Evolutionary conservation across 352 stramenopile species (phyloP), one percentile per base, ranked within the genome.

Genomic region (Globisporangium heterothallicum): DNA sequence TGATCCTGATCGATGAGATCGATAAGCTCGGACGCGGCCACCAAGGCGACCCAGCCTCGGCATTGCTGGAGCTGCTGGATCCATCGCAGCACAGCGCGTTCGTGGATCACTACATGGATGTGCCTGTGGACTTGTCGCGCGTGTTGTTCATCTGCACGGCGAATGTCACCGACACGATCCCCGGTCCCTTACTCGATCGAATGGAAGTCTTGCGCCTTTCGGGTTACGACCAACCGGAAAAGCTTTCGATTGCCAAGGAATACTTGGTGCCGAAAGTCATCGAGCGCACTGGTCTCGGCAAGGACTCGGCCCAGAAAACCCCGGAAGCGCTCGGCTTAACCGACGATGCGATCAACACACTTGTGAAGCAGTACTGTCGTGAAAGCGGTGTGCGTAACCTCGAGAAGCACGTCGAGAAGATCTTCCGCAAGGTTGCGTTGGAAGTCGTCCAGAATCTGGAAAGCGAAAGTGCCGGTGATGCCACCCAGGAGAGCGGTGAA

Each of bases 141-240:
- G 84, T 96, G 30, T 70, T 98, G 6, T 99, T 99, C 67, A 96
- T 99, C 53, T 99, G 95, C 63, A 98, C 95, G 3, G 92, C 95
- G 8, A 99, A 99, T 73, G 90, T 97, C 35, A 83, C 97, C 13
- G 92, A 98, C 51, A 97, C 86, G 27, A 99, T 99, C 59, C 96
- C 97, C 25, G 94, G 86, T 4, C 96, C 97, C 16, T 71, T 99
- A 38, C 72, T 98, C n/a, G 97, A 99, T 80, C 85, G 97, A 47
- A 99, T 99, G 97, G 97, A 99, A 79, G 82, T 99, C 18, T 95
- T 99, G 58, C 88, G 92, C 51, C 61, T 99, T 13, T 98, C 92
- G 24, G 97, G 97, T 18, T 94, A 94, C 55, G 96, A 99, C 63
- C 88, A 96, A 9, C 88, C 92, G 9, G 97, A 99, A 55, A 99